Percentiles rank a stretch among this genome's conserved stretches.
Evolutionary conservation across 768 basidiomycete species (phyloP).

Genomic region (Russula lepida): DNA sequence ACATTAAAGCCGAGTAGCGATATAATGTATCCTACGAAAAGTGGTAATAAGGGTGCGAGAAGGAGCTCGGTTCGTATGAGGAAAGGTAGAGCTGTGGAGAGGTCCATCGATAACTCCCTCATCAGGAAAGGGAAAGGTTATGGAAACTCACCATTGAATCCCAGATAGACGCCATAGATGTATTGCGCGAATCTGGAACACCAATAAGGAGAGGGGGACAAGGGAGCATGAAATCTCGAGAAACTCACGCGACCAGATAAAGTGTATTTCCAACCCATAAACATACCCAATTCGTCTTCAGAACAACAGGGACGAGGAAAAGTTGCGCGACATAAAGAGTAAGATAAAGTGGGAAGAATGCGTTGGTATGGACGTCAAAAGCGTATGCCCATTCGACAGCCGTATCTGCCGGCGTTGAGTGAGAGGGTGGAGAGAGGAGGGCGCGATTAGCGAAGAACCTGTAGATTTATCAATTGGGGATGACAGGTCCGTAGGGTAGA

Average conservation of each 20-base stretch:
- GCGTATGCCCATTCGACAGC: slow-evolving; percentile 89
- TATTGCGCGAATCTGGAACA: slow-evolving; percentile 74
- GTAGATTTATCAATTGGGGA: slow-evolving; percentile 17
- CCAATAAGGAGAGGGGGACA: not conserved
- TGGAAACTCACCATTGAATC: slow-evolving; percentile 57
- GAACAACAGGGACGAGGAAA: slow-evolving; percentile 74
- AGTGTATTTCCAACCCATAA: slow-evolving; percentile 88
- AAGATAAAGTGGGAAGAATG: slow-evolving; percentile 91
- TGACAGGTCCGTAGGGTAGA: not conserved
- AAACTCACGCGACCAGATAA: slow-evolving; percentile 73
- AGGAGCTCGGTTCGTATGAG: slow-evolving; percentile 83
- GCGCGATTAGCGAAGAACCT: slow-evolving; percentile 69
- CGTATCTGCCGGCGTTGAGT: slow-evolving; percentile 60
- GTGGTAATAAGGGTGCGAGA: slow-evolving; percentile 80
- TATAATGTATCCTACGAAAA: slow-evolving; percentile 78
- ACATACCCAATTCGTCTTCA: slow-evolving; percentile 88
- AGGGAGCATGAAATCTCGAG: not conserved
- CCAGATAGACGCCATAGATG: slow-evolving; percentile 84
- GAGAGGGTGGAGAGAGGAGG: slow-evolving; percentile 62
- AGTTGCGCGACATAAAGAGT: slow-evolving; percentile 86
- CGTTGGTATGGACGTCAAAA: slow-evolving; percentile 94
- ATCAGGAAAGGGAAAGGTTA: not conserved
- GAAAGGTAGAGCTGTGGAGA: slow-evolving; percentile 74
- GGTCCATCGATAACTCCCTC: slow-evolving; percentile 12
- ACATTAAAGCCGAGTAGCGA: slow-evolving; percentile 89